Percentiles rank a stretch among this genome's conserved stretches.
Evolutionary conservation across 768 basidiomycete genomes (phyloP).

Genomic region (Macrocybe gigantea): DNA sequence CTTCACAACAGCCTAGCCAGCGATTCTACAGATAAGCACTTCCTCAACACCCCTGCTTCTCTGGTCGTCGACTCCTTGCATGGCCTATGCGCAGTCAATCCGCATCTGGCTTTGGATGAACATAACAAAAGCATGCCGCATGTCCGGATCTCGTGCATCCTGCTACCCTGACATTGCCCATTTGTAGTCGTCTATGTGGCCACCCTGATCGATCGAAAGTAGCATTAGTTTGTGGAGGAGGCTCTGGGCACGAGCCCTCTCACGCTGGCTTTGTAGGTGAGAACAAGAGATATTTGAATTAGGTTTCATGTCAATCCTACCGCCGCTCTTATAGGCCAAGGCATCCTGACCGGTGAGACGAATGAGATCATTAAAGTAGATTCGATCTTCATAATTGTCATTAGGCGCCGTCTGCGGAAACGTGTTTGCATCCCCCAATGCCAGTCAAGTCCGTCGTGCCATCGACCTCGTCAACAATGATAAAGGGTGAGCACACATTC

Average conservation of each 20-base stretch:
- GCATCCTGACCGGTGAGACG: constrained; percentile 65
- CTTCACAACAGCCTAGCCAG: not conserved
- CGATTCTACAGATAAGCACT: constrained; percentile 54
- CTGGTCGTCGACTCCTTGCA: constrained; percentile 76
- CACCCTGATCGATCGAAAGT: constrained; percentile 59
- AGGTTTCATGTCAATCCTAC: not conserved
- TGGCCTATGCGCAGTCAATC: constrained; percentile 69
- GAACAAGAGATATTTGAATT: constrained; percentile 6
- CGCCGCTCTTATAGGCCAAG: constrained; percentile 44
- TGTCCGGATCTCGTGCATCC: not conserved
- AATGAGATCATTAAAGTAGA: not conserved
- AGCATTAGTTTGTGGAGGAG: constrained; percentile 77
- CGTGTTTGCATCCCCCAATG: constrained; percentile 87
- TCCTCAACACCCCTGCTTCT: constrained; percentile 63
- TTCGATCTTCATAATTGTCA: constrained; percentile 1
- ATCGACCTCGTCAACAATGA: constrained; percentile 73
- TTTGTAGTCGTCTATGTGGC: constrained; percentile 57
- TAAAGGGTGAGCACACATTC: constrained; percentile 46
- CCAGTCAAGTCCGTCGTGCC: constrained; percentile 75
- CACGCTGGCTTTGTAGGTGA: constrained; percentile 87
- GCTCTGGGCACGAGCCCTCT: constrained; percentile 88
- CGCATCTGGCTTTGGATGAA: constrained; percentile 63
- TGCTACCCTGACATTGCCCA: constrained; percentile 5
- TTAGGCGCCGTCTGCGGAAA: constrained; percentile 78
- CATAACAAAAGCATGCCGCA: constrained; percentile 56